Conservation (phyloP, 768 basidiomycete genomes). For the Termitomyces sp. region DNA sequence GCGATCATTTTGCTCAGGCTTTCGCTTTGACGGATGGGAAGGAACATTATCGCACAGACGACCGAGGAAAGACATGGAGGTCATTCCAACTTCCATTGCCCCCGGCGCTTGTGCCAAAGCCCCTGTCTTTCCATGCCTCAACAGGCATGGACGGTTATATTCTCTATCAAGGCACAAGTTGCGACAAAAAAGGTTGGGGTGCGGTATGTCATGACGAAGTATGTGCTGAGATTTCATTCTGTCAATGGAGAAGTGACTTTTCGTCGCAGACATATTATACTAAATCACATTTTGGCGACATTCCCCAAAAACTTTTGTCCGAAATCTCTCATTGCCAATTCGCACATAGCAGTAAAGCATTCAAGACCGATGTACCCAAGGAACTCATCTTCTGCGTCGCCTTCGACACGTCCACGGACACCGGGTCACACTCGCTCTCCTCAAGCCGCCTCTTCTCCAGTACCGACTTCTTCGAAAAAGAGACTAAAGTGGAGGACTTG, state of each 20-base stretch:
- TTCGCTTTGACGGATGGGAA: slow-evolving; percentile 75
- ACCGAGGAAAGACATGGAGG: slow-evolving; percentile 87
- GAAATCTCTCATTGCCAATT: slow-evolving; percentile 83
- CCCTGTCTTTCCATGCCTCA: slow-evolving; percentile 85
- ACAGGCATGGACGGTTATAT: slow-evolving; percentile 70
- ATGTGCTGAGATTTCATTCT: slow-evolving; percentile 16
- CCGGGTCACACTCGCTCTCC: slow-evolving; percentile 45
- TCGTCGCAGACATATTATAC: slow-evolving; percentile 79
- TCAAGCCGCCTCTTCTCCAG: slow-evolving; percentile 77
- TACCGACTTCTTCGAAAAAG: slow-evolving; percentile 74
- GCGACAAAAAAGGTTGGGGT: slow-evolving; percentile 50
- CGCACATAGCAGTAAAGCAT: slow-evolving; percentile 80
- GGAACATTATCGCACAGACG: slow-evolving; percentile 83
- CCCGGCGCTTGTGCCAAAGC: slow-evolving; percentile 53
- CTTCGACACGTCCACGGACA: slow-evolving; percentile 55
- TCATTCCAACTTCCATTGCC: slow-evolving; percentile 62
- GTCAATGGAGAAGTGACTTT: slow-evolving; percentile 1
- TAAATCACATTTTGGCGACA: slow-evolving; percentile 69
- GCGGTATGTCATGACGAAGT: slow-evolving; percentile 71
- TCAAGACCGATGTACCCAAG: slow-evolving; percentile 68
- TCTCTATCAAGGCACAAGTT: slow-evolving; percentile 72
- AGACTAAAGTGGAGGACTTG: slow-evolving; percentile 71
- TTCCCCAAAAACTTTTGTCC: slow-evolving; percentile 50
- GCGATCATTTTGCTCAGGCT: slow-evolving; percentile 45
- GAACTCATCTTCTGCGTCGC: slow-evolving; percentile 89